Evolutionary conservation across 495 filamentous ascomycete genomes (phyloP).

Genomic region (Aspergillus cristatus): DNA sequence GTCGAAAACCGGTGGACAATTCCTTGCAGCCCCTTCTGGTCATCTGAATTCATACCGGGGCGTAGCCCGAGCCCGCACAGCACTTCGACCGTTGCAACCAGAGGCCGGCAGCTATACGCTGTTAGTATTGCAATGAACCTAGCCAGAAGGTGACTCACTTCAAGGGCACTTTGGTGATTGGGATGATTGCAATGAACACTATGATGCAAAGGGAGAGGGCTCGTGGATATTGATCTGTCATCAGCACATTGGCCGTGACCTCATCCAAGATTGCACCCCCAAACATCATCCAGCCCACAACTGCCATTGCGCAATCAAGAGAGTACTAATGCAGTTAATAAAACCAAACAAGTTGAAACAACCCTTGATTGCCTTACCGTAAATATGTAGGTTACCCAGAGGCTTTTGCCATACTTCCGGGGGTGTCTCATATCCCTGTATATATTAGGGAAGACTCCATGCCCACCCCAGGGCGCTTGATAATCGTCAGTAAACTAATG

Average conservation of each 20-base stretch:
- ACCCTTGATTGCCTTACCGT: constrained; percentile 60
- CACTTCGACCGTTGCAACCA: constrained; percentile 76
- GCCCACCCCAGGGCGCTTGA: constrained; percentile 82
- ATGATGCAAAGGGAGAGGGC: constrained; percentile 67
- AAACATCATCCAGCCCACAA: constrained; percentile 87
- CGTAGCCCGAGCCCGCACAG: constrained; percentile 55
- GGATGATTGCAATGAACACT: constrained; percentile 82
- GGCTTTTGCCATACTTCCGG: constrained; percentile 65
- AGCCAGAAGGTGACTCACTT: constrained; percentile 45
- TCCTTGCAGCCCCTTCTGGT: constrained; percentile 44
- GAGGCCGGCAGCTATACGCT: constrained; percentile 58
- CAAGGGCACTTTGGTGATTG: constrained; percentile 86
- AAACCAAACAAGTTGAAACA: too few species aligned
- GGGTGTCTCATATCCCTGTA: constrained; percentile 98
- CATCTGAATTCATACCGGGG: constrained; percentile 12
- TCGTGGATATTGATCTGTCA: constrained; percentile 64
- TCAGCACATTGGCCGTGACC: constrained; percentile 80
- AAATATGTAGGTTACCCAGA: constrained; percentile 81
- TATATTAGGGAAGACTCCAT: constrained; percentile 92
- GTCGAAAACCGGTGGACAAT: constrained; percentile 50
- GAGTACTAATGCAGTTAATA: constrained; percentile 44
- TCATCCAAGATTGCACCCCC: constrained; percentile 77
- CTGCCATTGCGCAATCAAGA: constrained; percentile 70
- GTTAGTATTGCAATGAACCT: constrained; percentile 9
- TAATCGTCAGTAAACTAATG: constrained; percentile 1